Conservation (phyloP, 176 grass and related monocot species). For the Raddia distichophylla region DNA sequence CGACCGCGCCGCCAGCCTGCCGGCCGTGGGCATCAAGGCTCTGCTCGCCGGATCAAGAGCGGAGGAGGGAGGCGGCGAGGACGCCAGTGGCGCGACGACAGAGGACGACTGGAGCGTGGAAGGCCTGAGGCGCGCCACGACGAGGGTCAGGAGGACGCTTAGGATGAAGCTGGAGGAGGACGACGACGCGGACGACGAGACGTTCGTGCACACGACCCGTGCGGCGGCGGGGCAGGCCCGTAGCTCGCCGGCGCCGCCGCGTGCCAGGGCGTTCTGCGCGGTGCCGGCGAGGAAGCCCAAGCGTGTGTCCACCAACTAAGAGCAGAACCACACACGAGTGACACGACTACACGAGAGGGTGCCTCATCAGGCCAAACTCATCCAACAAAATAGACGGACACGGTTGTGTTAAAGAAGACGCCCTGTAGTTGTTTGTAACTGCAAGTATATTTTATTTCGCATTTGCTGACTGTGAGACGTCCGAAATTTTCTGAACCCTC, state of each 20-base stretch:
- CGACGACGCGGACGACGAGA: constrained; percentile 41
- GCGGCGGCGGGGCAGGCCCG: constrained; percentile 44
- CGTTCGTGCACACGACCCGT: constrained; percentile 53
- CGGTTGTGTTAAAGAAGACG: no score
- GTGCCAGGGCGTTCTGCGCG: constrained; percentile 59
- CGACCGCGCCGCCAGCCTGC: constrained; percentile 41
- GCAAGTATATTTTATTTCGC: no score
- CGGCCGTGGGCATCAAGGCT: constrained; percentile 41
- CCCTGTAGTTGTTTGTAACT: no score
- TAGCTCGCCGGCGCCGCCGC: constrained; percentile 67
- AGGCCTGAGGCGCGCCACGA: constrained; percentile 39
- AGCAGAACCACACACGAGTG: constrained; percentile 35
- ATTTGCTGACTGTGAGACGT: no score
- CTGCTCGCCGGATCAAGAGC: constrained; percentile 41
- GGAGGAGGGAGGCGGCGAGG: constrained; percentile 6
- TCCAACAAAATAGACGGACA: no score
- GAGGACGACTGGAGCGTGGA: constrained; percentile 53
- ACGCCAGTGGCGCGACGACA: not conserved
- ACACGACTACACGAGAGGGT: no score
- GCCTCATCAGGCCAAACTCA: no score
- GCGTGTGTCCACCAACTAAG: constrained; percentile 47
- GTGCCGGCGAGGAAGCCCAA: constrained; percentile 49
- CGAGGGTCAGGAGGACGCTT: constrained; percentile 58
- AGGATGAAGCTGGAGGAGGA: constrained; percentile 76
- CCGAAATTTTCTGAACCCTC: no score